phyloP scores from a whole-genome alignment of 108 stramenopile genomes.

The Nitzschia inconspicua region DNA sequence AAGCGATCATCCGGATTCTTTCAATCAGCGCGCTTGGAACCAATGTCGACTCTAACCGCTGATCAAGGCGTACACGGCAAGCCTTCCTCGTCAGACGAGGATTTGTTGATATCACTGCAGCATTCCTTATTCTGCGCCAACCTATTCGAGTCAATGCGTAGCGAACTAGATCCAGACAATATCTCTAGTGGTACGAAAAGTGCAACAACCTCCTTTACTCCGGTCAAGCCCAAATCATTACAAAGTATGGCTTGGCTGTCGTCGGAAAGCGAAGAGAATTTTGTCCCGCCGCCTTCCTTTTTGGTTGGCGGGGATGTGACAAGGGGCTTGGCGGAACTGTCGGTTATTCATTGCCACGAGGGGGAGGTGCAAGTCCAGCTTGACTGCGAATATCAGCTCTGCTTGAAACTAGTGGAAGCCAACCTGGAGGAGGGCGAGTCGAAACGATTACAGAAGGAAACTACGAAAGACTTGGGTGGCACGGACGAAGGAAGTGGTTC shows the following conservation, averaged over 20 bases:
- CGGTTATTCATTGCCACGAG: constrained; percentile 80
- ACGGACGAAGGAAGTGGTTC: constrained; percentile 49
- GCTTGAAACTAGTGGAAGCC: constrained; percentile 79
- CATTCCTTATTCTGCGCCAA: constrained; percentile 88
- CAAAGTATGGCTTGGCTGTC: constrained; percentile 60
- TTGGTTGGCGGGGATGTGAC: constrained; percentile 48
- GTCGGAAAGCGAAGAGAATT: constrained; percentile 74
- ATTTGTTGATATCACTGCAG: constrained; percentile 69
- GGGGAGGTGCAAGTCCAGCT: constrained; percentile 87
- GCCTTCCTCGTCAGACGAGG: constrained; percentile 41
- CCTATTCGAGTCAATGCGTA: constrained; percentile 80
- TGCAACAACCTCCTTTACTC: constrained; percentile 6
- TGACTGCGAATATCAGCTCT: constrained; percentile 75
- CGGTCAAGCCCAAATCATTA: not conserved
- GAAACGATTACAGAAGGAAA: not conserved
- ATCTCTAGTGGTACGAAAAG: not conserved
- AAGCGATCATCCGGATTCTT: constrained; percentile 74
- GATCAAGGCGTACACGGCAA: not conserved
- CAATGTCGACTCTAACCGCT: constrained; percentile 29
- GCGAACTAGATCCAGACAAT: constrained; percentile 45
- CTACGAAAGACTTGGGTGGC: not conserved
- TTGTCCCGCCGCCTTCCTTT: constrained; percentile 63
- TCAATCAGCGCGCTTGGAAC: constrained; percentile 58
- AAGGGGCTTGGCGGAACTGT: constrained; percentile 40
- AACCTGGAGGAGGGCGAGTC: constrained; percentile 29